Evolutionary conservation across 1,139 yeast genomes (phyloP), one percentile per base, ranked within the genome.

Genomic region (Protomyces macrosporus): DNA sequence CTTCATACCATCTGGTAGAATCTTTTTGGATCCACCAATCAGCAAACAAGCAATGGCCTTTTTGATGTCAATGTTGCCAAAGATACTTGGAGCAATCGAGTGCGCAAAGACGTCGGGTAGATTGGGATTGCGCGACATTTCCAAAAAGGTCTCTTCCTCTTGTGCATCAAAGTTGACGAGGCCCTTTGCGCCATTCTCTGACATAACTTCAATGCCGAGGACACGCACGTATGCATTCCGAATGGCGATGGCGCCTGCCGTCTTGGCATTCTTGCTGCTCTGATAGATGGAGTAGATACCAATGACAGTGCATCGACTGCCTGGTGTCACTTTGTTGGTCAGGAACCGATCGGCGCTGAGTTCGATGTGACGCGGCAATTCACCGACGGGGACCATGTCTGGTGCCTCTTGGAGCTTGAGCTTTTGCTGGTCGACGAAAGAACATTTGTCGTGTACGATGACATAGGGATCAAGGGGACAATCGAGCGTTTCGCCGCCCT

Each of bases 381-480:
- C 99, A 68, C 99, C 98, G 30, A 93, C 96, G 1, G 98, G 99
- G 0, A 93, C 98, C 87, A 89, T 88, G 74, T 93, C 98, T 12
- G 98, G 98, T 14, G 95, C 82, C 73, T 93, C 99, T 74, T 93
- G 99, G 63, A 95, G 80, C 74, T 95, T 95, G 72, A 95, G 81
- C 34, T 88, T 85, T 75, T 95, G 99, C 74, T 95, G 98, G 75
- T 95, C 98, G 65, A 93, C 87, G 73, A 91, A 95, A 16, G 83
- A 79, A 0, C 97, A 90, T 72, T 90, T 88, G 73, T 93, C 98
- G 74, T 93, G 98, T 50, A 90, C 93, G 67, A 95, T 88, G 45
- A 89, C 84, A 71, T 90, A 95, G 0, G 99, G 98, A 70, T 93
- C 97, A 23, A 86, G 82, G 2, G 96, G 96, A 76, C 98, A 90